Percentiles rank a stretch among this genome's conserved stretches.
Conservation (phyloP, 179 eudicot species). For the Drosera spatulata region DNA sequence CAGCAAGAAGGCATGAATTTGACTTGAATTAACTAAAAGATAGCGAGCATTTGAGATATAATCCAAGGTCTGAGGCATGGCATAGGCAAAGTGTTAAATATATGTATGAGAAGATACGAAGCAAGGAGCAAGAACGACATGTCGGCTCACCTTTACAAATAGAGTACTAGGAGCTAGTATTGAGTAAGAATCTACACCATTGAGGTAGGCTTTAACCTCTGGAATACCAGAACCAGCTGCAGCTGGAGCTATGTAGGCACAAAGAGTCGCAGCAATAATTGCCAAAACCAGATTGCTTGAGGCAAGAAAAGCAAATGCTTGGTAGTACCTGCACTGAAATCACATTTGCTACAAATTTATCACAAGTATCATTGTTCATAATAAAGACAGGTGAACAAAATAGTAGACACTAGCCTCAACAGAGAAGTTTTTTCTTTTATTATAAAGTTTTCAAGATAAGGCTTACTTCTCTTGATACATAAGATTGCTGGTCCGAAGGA, state of each 20-base stretch:
- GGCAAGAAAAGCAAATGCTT: constrained; percentile 5
- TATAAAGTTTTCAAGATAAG: not conserved
- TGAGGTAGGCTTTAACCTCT: constrained; percentile 12
- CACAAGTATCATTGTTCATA: too few relatives aligned
- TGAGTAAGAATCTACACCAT: constrained; percentile 7
- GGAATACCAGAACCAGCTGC: constrained; percentile 13
- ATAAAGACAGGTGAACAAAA: too few relatives aligned
- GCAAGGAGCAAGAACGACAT: not conserved
- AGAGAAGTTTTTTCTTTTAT: too few relatives aligned
- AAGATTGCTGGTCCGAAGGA: constrained; percentile 1
- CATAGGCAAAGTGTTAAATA: too few relatives aligned
- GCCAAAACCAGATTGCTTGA: constrained; percentile 7
- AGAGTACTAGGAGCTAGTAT: constrained; percentile 12
- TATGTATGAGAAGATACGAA: too few relatives aligned
- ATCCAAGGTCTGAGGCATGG: too few relatives aligned
- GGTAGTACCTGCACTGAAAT: constrained; percentile 2
- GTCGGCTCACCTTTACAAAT: constrained; percentile 7
- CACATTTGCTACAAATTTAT: not conserved
- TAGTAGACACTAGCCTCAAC: too few relatives aligned
- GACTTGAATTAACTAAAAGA: too few relatives aligned
- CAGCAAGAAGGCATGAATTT: too few relatives aligned
- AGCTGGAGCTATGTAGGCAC: constrained; percentile 10
- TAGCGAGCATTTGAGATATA: too few relatives aligned
- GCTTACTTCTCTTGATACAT: constrained; percentile 6
- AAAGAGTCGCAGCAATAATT: constrained; percentile 4